Percentiles rank a stretch among this genome's conserved stretches.
Evolutionary conservation across 495 filamentous ascomycete species (phyloP).

Genomic region (Aspergillus diversus): DNA sequence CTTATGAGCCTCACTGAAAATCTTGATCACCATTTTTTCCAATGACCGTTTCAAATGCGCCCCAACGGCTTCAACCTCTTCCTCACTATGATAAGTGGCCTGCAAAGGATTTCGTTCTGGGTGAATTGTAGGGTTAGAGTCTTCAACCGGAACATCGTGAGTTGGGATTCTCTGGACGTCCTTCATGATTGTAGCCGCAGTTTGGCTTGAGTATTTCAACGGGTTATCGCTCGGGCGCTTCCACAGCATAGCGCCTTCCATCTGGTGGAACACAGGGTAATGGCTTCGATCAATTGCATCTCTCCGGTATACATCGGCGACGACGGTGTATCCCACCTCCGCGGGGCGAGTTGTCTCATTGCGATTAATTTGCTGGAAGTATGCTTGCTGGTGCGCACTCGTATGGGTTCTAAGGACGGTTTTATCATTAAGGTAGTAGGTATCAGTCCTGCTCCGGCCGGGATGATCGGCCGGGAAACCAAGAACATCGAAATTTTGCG

Average conservation of each 20-base stretch:
- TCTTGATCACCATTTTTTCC: conserved; percentile 84
- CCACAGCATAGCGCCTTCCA: conserved; percentile 95
- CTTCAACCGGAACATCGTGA: conserved; percentile 76
- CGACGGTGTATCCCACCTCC: conserved; percentile 82
- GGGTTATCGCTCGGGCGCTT: conserved; percentile 70
- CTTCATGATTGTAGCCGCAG: conserved; percentile 54
- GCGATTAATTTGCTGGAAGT: conserved; percentile 64
- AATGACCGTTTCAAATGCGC: conserved; percentile 88
- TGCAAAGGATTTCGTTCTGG: conserved; percentile 85
- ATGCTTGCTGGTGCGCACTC: conserved; percentile 86
- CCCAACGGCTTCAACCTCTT: conserved; percentile 81
- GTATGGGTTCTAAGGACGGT: conserved; percentile 93
- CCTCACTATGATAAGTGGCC: conserved; percentile 63
- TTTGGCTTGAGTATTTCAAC: conserved; percentile 43
- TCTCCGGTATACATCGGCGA: conserved; percentile 94
- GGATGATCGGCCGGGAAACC: conserved; percentile 88
- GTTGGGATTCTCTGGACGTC: conserved; percentile 69
- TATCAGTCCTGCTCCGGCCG: conserved; percentile 84
- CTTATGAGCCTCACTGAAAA: conserved; percentile 78
- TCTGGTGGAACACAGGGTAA: conserved; percentile 98
- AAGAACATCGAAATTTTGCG: conserved; percentile 93
- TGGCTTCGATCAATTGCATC: conserved; percentile 94
- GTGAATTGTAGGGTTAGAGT: conserved; percentile 81
- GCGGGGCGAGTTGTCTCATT: conserved; percentile 54
- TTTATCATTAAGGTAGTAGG: conserved; percentile 88